A percentile compares a stretch with the other conserved stretches of the same genome.
These are phyloP conservation scores for Syzygium grande DNA, from an alignment of 345 rosid genomes.

Conservation along the genomic window DNA sequence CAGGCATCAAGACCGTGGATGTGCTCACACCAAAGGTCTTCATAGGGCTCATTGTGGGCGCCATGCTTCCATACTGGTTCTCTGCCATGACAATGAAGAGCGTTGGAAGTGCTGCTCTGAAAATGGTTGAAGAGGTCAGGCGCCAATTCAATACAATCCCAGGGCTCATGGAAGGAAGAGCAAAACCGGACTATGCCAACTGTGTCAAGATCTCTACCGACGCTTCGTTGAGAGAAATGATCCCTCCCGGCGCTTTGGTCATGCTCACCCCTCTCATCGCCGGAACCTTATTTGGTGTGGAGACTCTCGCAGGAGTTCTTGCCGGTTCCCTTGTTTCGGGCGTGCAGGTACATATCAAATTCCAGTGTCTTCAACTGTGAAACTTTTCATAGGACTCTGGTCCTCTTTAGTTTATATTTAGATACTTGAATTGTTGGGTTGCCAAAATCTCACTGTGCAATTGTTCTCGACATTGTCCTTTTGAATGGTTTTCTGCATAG, in stretches of 20 bases:
- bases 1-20: conserved; percentile 49
- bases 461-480: neutral
- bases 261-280: conserved; percentile 57
- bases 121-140: conserved; percentile 76
- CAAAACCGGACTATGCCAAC: conserved; percentile 55
- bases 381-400: neutral
- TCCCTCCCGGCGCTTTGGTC: conserved; percentile 68
- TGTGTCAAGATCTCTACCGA: conserved; percentile 77
- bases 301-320: conserved; percentile 63
- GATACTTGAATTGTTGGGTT: neutral
- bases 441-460: neutral
- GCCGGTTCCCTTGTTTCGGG: conserved; percentile 71
- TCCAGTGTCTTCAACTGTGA: neutral
- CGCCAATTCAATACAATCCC: conserved; percentile 68
- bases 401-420: neutral
- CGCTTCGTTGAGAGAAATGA: conserved; percentile 57
- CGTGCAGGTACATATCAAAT: conserved; percentile 27
- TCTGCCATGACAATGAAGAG: conserved; percentile 80
- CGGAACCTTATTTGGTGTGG: conserved; percentile 58
- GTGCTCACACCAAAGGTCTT: conserved; percentile 64
- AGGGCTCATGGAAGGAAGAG: conserved; percentile 58
- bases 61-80: conserved; percentile 79
- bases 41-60: conserved; percentile 55
- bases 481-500: conserved; percentile 6
- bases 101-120: conserved; percentile 62